phyloP scores from a whole-genome alignment of 768 basidiomycete genomes.

The Imleria badia region DNA sequence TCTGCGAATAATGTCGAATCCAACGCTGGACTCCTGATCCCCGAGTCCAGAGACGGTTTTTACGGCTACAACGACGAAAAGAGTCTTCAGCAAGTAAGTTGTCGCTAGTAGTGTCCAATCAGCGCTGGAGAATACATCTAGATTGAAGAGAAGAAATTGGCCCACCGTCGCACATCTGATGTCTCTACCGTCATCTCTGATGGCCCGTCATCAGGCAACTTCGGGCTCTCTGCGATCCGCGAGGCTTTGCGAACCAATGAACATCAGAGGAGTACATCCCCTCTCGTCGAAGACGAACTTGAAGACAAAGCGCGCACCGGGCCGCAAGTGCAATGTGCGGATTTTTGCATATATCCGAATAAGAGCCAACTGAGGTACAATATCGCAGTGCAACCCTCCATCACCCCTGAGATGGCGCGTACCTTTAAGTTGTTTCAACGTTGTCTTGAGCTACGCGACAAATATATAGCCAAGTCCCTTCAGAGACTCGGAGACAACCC shows the following conservation, averaged over 20 bases:
- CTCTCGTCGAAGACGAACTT: constrained; percentile 35
- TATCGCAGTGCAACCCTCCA: constrained; percentile 20
- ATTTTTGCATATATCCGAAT: not conserved
- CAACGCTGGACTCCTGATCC: constrained; percentile 36
- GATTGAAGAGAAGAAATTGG: constrained; percentile 76
- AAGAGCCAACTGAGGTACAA: constrained; percentile 3
- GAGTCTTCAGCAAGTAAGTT: constrained; percentile 65
- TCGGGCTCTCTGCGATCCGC: constrained; percentile 38
- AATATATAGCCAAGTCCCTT: constrained; percentile 85
- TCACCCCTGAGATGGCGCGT: constrained; percentile 46
- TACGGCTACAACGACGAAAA: constrained; percentile 83
- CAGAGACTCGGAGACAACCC: constrained; percentile 97
- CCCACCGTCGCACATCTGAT: constrained; percentile 64
- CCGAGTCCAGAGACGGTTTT: constrained; percentile 66
- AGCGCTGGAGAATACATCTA: constrained; percentile 26
- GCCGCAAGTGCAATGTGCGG: constrained; percentile 33
- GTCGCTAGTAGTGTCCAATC: not conserved
- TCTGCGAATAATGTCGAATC: constrained; percentile 13
- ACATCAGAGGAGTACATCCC: constrained; percentile 8
- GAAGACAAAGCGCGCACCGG: constrained; percentile 37
- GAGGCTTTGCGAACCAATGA: constrained; percentile 27
- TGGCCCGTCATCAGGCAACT: constrained; percentile 36
- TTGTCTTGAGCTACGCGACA: constrained; percentile 91
- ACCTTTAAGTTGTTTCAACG: constrained; percentile 73
- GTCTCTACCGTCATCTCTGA: constrained; percentile 30